phyloP scores from a whole-genome alignment of 805 yeast genomes.

The Yarrowia deformans region DNA sequence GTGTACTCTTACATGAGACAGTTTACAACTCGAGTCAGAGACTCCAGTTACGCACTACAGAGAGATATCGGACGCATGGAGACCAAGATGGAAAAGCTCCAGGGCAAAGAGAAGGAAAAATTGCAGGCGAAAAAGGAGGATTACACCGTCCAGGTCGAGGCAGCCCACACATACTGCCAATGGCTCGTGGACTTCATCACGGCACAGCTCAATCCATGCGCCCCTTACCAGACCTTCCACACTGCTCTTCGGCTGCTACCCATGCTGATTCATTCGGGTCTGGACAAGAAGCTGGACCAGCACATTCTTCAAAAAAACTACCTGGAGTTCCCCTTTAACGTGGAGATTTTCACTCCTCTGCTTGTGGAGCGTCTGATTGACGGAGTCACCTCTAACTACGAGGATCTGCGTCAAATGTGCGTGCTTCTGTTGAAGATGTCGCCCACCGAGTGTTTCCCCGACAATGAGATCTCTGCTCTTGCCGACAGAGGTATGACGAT shows the following conservation, averaged over 20 bases:
- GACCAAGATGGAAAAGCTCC: conserved; percentile 44
- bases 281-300: conserved; percentile 57
- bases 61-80: conserved; percentile 59
- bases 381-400: conserved; percentile 72
- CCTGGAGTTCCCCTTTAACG: conserved; percentile 58
- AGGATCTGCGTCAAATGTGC: conserved; percentile 71
- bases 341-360: conserved; percentile 54
- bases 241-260: conserved; percentile 59
- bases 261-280: conserved; percentile 60
- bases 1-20: conserved; percentile 67
- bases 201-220: conserved; percentile 59
- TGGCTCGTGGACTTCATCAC: conserved; percentile 53
- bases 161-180: conserved; percentile 54
- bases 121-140: conserved; percentile 40
- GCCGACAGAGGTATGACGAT: conserved; percentile 42
- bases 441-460: conserved; percentile 48
- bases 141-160: conserved; percentile 30
- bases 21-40: conserved; percentile 70
- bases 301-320: conserved; percentile 54
- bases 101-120: conserved; percentile 18
- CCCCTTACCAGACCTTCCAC: conserved; percentile 62
- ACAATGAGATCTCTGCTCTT: conserved; percentile 44
- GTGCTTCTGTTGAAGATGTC: conserved; percentile 58
- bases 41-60: conserved; percentile 65
- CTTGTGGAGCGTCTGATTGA: conserved; percentile 62